Evolutionary conservation across 108 stramenopile species (phyloP).

Genomic region (Hondaea fermentalgiana): DNA sequence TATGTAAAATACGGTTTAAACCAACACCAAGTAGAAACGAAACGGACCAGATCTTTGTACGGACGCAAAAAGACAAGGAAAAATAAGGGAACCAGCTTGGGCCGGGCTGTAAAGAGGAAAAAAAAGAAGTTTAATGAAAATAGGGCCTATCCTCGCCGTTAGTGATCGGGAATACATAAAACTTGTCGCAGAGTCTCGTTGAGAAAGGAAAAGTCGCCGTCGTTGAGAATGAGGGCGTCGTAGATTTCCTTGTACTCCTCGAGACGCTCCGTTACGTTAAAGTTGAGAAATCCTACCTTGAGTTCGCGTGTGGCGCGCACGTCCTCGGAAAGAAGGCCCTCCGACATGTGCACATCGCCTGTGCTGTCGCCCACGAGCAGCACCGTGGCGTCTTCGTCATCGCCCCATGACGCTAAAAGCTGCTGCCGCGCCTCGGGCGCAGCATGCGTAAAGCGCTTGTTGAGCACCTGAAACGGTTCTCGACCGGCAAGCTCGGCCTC

Average conservation of each 20-base stretch:
- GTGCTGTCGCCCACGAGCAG: conserved; percentile 16
- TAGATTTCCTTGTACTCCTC: not conserved
- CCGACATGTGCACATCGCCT: conserved; percentile 20
- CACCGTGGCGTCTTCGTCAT: not conserved
- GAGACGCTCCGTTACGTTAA: conserved; percentile 11
- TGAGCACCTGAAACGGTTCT: conserved; percentile 21
- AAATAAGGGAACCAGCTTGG: too few species aligned
- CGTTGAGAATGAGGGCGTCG: conserved; percentile 20
- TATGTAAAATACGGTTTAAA: too few species aligned
- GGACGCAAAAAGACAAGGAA: too few species aligned
- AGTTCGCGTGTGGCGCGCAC: not conserved
- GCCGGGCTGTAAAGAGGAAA: too few species aligned
- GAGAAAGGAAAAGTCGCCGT: not conserved
- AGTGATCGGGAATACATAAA: not conserved
- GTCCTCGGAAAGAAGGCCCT: conserved; percentile 2
- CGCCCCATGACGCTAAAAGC: not conserved
- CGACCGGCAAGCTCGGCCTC: not conserved
- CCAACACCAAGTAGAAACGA: too few species aligned
- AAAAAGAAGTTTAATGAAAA: too few species aligned
- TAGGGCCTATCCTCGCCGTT: too few species aligned
- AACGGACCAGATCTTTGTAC: too few species aligned
- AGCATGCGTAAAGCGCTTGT: not conserved
- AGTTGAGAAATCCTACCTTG: conserved; percentile 25
- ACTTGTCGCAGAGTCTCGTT: not conserved
- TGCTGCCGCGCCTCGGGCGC: not conserved